Conservation (phyloP, 2,329 filamentous ascomycete species). For the Hypoxylon sp. region DNA sequence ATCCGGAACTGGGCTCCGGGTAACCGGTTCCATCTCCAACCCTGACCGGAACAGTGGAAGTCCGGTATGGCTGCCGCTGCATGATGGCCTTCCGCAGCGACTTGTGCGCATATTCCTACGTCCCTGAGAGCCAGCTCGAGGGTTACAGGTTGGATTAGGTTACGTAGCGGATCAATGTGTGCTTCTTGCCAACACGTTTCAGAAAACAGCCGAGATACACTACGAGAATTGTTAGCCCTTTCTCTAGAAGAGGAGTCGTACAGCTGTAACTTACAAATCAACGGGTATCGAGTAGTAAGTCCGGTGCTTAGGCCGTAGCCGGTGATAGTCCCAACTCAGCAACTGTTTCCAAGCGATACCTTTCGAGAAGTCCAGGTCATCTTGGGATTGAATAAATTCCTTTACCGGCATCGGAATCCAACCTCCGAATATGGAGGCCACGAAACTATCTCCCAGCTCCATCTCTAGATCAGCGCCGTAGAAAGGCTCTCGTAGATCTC, state of each 20-base stretch:
- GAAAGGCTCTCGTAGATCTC: slow-evolving; percentile 53
- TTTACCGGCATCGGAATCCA: slow-evolving; percentile 54
- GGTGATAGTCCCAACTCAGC: slow-evolving; percentile 54
- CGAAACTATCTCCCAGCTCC: slow-evolving; percentile 56
- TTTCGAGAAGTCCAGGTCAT: slow-evolving; percentile 43
- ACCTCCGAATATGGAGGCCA: slow-evolving; percentile 55
- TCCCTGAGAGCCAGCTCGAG: slow-evolving; percentile 36
- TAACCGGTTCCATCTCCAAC: slow-evolving; percentile 50
- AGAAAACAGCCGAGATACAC: slow-evolving; percentile 49
- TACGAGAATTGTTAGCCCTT: slow-evolving; percentile 28
- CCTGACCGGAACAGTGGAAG: slow-evolving; percentile 47
- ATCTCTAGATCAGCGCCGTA: slow-evolving; percentile 57
- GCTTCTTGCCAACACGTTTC: slow-evolving; percentile 45
- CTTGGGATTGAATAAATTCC: slow-evolving; percentile 25
- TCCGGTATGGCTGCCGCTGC: slow-evolving; percentile 51
- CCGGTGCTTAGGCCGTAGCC: slow-evolving; percentile 53
- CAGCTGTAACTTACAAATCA: slow-evolving; percentile 50
- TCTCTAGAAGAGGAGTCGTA: background rate
- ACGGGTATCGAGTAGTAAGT: slow-evolving; percentile 55
- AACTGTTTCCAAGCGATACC: slow-evolving; percentile 55
- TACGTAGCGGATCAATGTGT: background rate
- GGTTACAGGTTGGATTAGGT: slow-evolving; percentile 43
- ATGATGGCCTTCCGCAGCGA: slow-evolving; percentile 35
- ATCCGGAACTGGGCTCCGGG: slow-evolving; percentile 52
- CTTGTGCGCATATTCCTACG: slow-evolving; percentile 32